These are phyloP conservation scores for Paecilomyces formosus DNA, from an alignment of 2,329 filamentous ascomycete species.

Conservation along the genomic window DNA sequence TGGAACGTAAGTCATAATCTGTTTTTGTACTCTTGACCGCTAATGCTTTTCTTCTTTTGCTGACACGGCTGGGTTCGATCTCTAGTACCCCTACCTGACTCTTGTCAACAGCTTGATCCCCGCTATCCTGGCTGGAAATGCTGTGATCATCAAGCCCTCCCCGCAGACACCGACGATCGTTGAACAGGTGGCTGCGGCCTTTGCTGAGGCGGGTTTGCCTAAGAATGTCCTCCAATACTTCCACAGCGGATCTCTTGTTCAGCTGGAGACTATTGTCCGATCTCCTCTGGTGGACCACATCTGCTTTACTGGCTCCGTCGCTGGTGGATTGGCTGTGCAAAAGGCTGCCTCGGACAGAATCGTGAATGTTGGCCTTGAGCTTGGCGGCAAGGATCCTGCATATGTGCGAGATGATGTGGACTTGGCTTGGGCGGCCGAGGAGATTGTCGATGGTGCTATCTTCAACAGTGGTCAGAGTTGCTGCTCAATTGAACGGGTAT, in stretches of 20 bases:
- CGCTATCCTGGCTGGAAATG: slow-evolving; percentile 82
- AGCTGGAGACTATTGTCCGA: slow-evolving; percentile 71
- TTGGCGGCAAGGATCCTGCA: slow-evolving; percentile 91
- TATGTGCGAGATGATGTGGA: slow-evolving; percentile 84
- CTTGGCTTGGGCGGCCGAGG: slow-evolving; percentile 80
- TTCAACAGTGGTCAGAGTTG: slow-evolving; percentile 99
- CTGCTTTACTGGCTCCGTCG: slow-evolving; percentile 91
- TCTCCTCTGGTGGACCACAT: slow-evolving; percentile 71
- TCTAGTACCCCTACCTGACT: slow-evolving; percentile 86
- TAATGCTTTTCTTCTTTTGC: slow-evolving; percentile 4
- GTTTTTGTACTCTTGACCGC: neutral
- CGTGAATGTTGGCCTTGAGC: slow-evolving; percentile 78
- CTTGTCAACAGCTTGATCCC: slow-evolving; percentile 88
- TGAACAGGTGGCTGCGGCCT: slow-evolving; percentile 72
- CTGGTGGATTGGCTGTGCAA: slow-evolving; percentile 78
- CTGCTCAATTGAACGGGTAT: slow-evolving; percentile 85
- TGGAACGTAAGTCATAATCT: slow-evolving; percentile 70
- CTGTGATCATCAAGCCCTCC: slow-evolving; percentile 88
- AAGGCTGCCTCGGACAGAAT: slow-evolving; percentile 76
- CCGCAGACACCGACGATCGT: slow-evolving; percentile 90
- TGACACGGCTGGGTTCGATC: slow-evolving; percentile 3
- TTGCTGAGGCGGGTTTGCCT: slow-evolving; percentile 73
- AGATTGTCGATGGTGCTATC: slow-evolving; percentile 91
- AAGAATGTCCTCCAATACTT: slow-evolving; percentile 83
- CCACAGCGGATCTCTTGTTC: slow-evolving; percentile 71